These are phyloP conservation scores for Aspergillus fumigatus DNA, from an alignment of 2,329 filamentous ascomycete genomes.

Conservation along the genomic window DNA sequence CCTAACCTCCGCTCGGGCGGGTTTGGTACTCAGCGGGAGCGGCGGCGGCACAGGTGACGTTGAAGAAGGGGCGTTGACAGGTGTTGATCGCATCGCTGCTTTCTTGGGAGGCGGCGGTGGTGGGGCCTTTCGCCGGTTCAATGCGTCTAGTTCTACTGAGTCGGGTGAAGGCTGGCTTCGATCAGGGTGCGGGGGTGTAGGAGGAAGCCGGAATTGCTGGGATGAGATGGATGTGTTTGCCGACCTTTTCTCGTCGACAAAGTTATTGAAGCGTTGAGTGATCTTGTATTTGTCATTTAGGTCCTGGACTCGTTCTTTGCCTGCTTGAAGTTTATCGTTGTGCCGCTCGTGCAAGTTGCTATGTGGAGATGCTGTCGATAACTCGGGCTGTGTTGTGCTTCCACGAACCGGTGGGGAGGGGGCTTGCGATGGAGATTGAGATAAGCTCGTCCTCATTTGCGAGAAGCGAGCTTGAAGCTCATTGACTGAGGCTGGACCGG, in stretches of 20 bases:
- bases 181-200: slow-evolving; percentile 21
- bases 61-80: slow-evolving; percentile 24
- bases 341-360: slow-evolving; percentile 67
- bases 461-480: slow-evolving; percentile 67
- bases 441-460: slow-evolving; percentile 43
- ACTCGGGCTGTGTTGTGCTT: slow-evolving; percentile 53
- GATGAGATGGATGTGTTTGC: slow-evolving; percentile 11
- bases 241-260: slow-evolving; percentile 39
- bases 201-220: slow-evolving; percentile 11
- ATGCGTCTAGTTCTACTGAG: slow-evolving; percentile 26
- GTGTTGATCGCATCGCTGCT: slow-evolving; percentile 41
- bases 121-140: slow-evolving; percentile 46
- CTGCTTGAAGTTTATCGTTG: slow-evolving; percentile 63
- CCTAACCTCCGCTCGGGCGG: slow-evolving; percentile 35
- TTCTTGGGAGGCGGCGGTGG: slow-evolving; percentile 58
- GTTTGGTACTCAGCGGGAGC: slow-evolving; percentile 55
- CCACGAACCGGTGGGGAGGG: slow-evolving; percentile 32
- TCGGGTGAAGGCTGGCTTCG: slow-evolving; percentile 21
- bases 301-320: slow-evolving; percentile 53
- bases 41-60: slow-evolving; percentile 47
- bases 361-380: slow-evolving; percentile 58
- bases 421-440: slow-evolving; percentile 24
- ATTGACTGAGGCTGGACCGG: slow-evolving; percentile 47
- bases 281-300: slow-evolving; percentile 36
- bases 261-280: slow-evolving; percentile 45